Conservation (phyloP, 2,329 filamentous ascomycete species). For the Xylariaceae sp. region DNA sequence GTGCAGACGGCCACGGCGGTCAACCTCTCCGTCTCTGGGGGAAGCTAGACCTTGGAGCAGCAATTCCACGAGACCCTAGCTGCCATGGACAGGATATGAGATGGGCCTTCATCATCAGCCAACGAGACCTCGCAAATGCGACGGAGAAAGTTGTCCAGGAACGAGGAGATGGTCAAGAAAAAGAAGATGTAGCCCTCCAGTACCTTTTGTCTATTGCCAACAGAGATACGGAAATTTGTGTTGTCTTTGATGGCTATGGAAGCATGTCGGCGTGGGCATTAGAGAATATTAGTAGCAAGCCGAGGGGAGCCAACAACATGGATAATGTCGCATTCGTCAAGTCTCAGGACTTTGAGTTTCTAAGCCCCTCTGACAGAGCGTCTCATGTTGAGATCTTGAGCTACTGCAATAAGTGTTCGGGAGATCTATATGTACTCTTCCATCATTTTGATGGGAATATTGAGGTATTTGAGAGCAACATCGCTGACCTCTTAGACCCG, state of each 20-base stretch:
- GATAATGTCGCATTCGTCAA: constrained; percentile 86
- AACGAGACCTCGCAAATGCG: constrained; percentile 77
- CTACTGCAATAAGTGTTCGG: constrained; percentile 70
- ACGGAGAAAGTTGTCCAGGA: constrained; percentile 76
- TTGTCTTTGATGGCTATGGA: constrained; percentile 82
- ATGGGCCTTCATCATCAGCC: constrained; percentile 83
- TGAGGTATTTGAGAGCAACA: constrained; percentile 77
- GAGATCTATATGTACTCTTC: constrained; percentile 73
- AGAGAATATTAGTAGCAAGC: constrained; percentile 80
- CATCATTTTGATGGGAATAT: constrained; percentile 88
- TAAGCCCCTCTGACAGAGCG: constrained; percentile 38
- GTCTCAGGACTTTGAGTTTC: constrained; percentile 56
- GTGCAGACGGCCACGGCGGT: constrained; percentile 72
- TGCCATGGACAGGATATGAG: constrained; percentile 48
- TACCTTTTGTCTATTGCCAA: constrained; percentile 88
- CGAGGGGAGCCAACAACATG: constrained; percentile 69
- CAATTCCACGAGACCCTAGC: constrained; percentile 60
- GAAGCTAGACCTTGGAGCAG: constrained; percentile 75
- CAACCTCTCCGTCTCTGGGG: constrained; percentile 81
- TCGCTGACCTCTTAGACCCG: constrained; percentile 82
- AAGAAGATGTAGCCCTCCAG: constrained; percentile 75
- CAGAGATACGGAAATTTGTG: constrained; percentile 82
- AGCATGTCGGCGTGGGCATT: constrained; percentile 92
- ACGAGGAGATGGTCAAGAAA: constrained; percentile 59
- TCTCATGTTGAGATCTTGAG: constrained; percentile 71